A percentile compares a stretch with the other conserved stretches of the same genome.
Evolutionary conservation across 495 filamentous ascomycete genomes (phyloP).

Genomic region (Neurospora sp.): DNA sequence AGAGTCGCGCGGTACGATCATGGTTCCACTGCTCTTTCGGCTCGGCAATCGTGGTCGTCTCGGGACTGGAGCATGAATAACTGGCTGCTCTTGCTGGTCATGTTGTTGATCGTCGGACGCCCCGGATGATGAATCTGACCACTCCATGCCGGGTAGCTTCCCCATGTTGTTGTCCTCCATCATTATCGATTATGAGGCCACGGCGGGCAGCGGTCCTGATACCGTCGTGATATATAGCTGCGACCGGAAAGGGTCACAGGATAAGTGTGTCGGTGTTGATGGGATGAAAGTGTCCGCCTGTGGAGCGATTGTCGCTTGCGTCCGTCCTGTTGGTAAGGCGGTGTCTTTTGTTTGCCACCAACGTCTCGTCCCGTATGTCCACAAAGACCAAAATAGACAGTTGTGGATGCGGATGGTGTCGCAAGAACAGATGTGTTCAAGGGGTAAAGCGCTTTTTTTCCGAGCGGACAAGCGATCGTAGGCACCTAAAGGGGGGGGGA

Average conservation of each 20-base stretch:
- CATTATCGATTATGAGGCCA: background rate
- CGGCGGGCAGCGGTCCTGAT: background rate
- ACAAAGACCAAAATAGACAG: background rate
- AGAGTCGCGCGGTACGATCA: slow-evolving; percentile 68
- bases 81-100: slow-evolving; percentile 13
- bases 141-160: slow-evolving; percentile 11
- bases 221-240: background rate
- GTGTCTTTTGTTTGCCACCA: background rate
- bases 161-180: slow-evolving; percentile 17
- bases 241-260: background rate
- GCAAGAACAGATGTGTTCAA: background rate
- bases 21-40: slow-evolving; percentile 68
- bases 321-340: background rate
- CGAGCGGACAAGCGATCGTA: background rate
- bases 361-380: background rate
- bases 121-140: slow-evolving; percentile 30
- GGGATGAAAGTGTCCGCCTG: background rate
- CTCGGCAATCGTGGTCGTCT: slow-evolving; percentile 43
- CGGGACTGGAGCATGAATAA: slow-evolving; percentile 34
- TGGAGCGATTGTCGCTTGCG: background rate
- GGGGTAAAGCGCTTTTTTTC: background rate
- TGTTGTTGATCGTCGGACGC: slow-evolving; percentile 23
- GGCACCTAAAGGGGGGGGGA: background rate
- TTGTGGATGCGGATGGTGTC: background rate
- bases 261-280: background rate